Evolutionary conservation across 768 basidiomycete genomes (phyloP).

Genomic region (Auricularia cornea): DNA sequence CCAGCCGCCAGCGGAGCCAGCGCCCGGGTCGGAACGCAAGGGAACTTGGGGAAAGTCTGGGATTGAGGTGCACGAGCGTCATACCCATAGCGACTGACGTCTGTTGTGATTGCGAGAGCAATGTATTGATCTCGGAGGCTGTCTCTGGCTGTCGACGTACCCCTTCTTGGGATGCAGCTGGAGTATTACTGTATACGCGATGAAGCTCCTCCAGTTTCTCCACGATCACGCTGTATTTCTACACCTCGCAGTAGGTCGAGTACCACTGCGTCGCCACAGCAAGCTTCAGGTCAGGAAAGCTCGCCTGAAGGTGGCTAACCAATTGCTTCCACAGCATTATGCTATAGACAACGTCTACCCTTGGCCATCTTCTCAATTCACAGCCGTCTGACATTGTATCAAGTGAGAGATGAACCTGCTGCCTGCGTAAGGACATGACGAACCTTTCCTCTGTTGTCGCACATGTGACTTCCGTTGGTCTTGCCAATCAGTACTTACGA

Average conservation of each 20-base stretch:
- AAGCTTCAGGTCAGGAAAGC: conserved; percentile 14
- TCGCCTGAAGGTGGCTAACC: conserved; percentile 11
- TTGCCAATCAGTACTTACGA: no score
- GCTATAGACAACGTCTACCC: no score
- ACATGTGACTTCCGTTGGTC: no score
- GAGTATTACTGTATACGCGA: conserved; percentile 27
- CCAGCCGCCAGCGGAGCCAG: conserved; percentile 32
- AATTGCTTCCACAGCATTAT: not conserved
- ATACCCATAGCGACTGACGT: conserved; percentile 34
- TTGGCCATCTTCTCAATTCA: no score
- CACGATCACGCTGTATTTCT: conserved; percentile 11
- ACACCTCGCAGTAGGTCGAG: conserved; percentile 12
- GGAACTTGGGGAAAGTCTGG: conserved; percentile 34
- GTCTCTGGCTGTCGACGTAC: no score
- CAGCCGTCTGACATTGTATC: no score
- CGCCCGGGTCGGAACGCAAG: conserved; percentile 32
- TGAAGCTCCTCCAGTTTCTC: conserved; percentile 31
- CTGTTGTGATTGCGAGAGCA: conserved; percentile 15
- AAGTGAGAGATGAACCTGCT: no score
- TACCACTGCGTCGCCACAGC: conserved; percentile 10
- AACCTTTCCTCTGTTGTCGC: no score
- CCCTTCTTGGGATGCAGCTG: no score
- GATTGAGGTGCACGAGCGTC: conserved; percentile 31
- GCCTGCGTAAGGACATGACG: no score
- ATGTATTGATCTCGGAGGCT: no score